Evolutionary conservation across 331 rosid species (phyloP), one percentile per base, ranked within the genome.

Genomic region (Cydonia oblonga): DNA sequence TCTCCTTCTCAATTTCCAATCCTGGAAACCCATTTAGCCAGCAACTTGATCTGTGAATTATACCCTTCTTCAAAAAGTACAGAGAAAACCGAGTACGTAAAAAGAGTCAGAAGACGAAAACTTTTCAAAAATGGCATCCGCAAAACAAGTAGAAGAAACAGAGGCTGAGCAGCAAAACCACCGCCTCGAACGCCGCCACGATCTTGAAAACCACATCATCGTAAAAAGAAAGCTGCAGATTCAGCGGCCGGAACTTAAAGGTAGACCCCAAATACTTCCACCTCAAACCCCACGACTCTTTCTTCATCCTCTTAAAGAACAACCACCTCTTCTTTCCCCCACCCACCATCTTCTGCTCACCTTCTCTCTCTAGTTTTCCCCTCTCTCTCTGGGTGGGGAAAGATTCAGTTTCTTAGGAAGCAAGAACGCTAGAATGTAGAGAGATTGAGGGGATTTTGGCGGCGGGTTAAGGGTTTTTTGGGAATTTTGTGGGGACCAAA

Each of bases 141-240:
- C 88, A 93, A n/a, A 74, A 84, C 12, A 89, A 86, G 66, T 86
- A 90, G 84, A 90, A 90, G 66, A 87, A 75, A n/a, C 69, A 74
- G 60, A 86, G 71, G 2, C 66, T 15, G 73, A 77, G 35, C 15
- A 85, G 81, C 69, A 93, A 79, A 4, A 85, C 63, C 11, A 90
- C 25, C 11, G 90, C 92, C 75, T 93, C 98, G 28, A 86, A 81
- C 57, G 74, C 84, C 61, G 98, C 89, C 2, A 86, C 52, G 42
- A 93, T 40, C 86, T 80, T 82, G 76, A 93, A 93, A 44, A 89
- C 49, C 3, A 90, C 68, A 23, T 84, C 66, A 57, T 87, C 76
- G 42, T 87, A 1, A 68, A 90, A 87, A 1, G 97, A 86, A 14
- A 75, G 28, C 3, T 78, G 86, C 51, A 90, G 25, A 57, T 57